These are phyloP conservation scores for Phytophthora cactorum DNA, from an alignment of 352 stramenopile genomes.

Conservation along the genomic window DNA sequence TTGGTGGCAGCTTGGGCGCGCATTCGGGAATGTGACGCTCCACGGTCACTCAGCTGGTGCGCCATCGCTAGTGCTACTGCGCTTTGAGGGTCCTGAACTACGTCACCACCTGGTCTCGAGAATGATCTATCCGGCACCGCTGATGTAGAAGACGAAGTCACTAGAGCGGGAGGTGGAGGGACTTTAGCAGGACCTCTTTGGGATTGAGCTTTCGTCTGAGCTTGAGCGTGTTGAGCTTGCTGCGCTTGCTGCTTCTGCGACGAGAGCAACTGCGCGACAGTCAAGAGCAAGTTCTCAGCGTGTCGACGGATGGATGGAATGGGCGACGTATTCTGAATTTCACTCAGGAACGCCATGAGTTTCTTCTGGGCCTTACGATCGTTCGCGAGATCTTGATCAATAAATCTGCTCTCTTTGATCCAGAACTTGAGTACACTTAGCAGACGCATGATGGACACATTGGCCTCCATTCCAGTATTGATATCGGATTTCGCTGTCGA, in stretches of 20 bases:
- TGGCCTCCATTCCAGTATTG: constrained; percentile 81
- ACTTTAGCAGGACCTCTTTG: constrained; percentile 22
- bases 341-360: constrained; percentile 69
- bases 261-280: constrained; percentile 67
- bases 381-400: constrained; percentile 72
- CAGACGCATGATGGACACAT: constrained; percentile 87
- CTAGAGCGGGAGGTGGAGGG: constrained; percentile 24
- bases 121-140: constrained; percentile 27
- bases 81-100: constrained; percentile 25
- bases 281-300: constrained; percentile 71
- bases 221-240: constrained; percentile 26
- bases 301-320: constrained; percentile 80
- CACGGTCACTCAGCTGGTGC: constrained; percentile 39
- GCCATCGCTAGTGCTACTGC: constrained; percentile 34
- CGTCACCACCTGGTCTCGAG: constrained; percentile 18
- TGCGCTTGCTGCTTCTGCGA: constrained; percentile 55
- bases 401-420: constrained; percentile 89
- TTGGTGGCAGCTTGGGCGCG: constrained; percentile 68
- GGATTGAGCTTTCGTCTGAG: constrained; percentile 25
- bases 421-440: constrained; percentile 90
- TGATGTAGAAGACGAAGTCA: constrained; percentile 43
- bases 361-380: constrained; percentile 82
- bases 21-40: constrained; percentile 39
- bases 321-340: constrained; percentile 80
- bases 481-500: constrained; percentile 80